These are phyloP conservation scores for Chloris gayana DNA, from an alignment of 176 grass and related monocot species.

Conservation along the genomic window DNA sequence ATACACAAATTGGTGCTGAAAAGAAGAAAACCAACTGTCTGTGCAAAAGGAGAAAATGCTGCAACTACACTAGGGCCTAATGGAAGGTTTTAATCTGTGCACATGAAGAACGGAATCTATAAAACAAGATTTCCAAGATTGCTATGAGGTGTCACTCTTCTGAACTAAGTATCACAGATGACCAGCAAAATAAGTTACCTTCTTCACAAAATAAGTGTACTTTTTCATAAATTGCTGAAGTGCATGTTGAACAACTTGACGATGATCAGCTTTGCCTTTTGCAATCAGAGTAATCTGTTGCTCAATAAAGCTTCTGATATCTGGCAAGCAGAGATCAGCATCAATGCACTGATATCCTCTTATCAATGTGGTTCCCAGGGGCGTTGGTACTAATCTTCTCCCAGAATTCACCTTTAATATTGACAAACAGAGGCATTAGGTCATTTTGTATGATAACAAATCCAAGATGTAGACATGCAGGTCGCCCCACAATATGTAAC, in stretches of 20 bases:
- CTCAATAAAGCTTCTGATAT: constrained; percentile 97
- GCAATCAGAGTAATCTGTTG: constrained; percentile 96
- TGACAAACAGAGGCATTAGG: constrained; percentile 35
- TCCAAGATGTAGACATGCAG: background rate
- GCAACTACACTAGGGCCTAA: background rate
- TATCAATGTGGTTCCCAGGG: constrained; percentile 86
- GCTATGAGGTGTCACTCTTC: background rate
- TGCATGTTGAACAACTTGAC: constrained; percentile 73
- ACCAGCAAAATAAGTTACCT: constrained; percentile 56
- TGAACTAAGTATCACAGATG: constrained; percentile 17
- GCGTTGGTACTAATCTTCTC: constrained; percentile 88
- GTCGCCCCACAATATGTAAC: constrained; percentile 9
- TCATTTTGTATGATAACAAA: background rate
- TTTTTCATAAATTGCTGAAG: constrained; percentile 87
- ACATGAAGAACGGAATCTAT: background rate
- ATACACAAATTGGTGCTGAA: no score
- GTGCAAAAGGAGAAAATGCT: background rate
- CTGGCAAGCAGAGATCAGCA: constrained; percentile 89
- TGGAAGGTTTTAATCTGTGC: background rate
- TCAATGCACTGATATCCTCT: constrained; percentile 99
- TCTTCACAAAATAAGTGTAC: constrained; percentile 88
- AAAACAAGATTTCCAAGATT: background rate
- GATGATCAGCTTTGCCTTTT: constrained; percentile 84
- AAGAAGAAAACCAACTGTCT: background rate
- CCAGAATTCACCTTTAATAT: constrained; percentile 81